Evolutionary conservation across 1,284 basidiomycete genomes (phyloP), one percentile per base, ranked within the genome.

Genomic region (Erythrobasidium hasegawianum): DNA sequence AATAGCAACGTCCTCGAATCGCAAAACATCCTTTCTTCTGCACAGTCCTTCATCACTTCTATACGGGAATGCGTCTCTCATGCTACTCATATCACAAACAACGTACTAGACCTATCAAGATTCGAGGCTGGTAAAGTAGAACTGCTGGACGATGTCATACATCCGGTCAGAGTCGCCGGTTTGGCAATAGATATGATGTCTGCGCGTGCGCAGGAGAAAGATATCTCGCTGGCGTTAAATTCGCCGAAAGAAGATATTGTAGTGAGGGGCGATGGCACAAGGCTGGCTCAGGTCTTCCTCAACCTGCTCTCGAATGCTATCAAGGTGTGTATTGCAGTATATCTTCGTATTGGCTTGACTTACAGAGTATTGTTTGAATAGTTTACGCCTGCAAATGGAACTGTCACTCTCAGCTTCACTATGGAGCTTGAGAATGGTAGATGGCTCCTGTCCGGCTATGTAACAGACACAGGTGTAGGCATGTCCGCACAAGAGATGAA

Each of bases 401-500:
- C 53, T 33, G 61, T 64, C 1, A 57, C 61, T 5, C 53, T 64
- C 1, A 53, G 54, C 1, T 64, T 64, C 61, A 43, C 40, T 7
- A 53, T 53, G 22, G n/a, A 29, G 2, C 18, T 20, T 5, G 59
- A 62, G 10, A 39, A 26, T 14, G 33, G 24, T 20, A 27, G 47
- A 1, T 22, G 57, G 16, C 47, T 68, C 2, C 55, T 68, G 1
- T 45, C 40, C 24, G 67, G 54, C 55, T 38, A 53, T 22, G 60
- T 68, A n/a, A 53, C 26, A 14, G 73, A 74, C 53, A 68, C 64
- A 2, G 73, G 73, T 13, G 62, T 64, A n/a, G 73, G 73, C 0
- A 64, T 74, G 40, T 72, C 66, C 43, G 58, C 55, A 1, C 68
- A 65, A 18, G 69, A 72, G 56, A 68, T 69, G 55, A 57, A 61